Base-by-base conservation (phyloP, 345 rosid species). In the Sisymbrium irio region DNA sequence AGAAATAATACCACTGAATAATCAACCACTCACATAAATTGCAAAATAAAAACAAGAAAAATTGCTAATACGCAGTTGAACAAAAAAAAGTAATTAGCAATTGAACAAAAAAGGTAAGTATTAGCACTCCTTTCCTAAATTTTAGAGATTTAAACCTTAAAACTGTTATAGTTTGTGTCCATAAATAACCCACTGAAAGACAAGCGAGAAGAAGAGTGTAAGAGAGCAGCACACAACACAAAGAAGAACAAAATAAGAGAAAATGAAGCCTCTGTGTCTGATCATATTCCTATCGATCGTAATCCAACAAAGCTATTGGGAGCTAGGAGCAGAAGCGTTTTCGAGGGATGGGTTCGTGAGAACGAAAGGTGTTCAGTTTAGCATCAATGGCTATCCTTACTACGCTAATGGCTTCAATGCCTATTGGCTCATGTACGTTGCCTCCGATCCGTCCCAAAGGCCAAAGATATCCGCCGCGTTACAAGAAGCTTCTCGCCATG, bases 391-490 rank as follows among this genome's bases (percentile, higher is more conserved):
- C 2, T 54, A 69, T 44, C 69, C 79, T 53, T 76, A 62, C 54
- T 55, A 76, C 65, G 70, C 75, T 12, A 62, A 76, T 54, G 79
- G 75, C 4, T 69, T 61, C 64, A 76, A 76, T 62, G 79, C 79
- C 1, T 76, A 76, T 12, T 69, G 79, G 79, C 71, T 76, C 70
- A 7, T 12, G 44, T 76, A 76, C 36, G 79, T 62, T 69, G 79
- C 79, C 59, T 54, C 65, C 42, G 75, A 76, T 53, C 79, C 75
- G 5, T 79, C 92, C 27, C 89, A 83, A 77, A 82, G 90, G 4
- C 70, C 60, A 36, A 76, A 76, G 41, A 25, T 76, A 50, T 69
- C 75, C 3, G 0, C 40, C 28, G 79, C 59, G 3, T 7, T 76
- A 25, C 65, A 76, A 62, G 62, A 69, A 18, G 79, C 75, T 11